These are phyloP conservation scores for Pelargonium fulgidum DNA, from an alignment of 441 rosid species.

Conservation along the genomic window DNA sequence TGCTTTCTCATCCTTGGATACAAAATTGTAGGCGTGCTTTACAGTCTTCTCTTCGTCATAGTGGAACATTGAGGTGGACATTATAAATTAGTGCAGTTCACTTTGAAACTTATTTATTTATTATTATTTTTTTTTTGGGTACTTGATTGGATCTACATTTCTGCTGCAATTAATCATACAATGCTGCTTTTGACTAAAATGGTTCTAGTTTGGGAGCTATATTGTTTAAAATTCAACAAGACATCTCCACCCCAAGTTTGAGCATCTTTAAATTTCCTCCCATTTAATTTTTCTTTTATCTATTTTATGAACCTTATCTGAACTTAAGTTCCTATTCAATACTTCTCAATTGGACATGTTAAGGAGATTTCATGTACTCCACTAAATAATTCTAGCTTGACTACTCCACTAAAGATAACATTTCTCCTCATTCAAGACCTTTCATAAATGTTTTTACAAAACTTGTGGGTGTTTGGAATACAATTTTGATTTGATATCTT, in stretches of 20 bases:
- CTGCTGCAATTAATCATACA: constrained; percentile 5
- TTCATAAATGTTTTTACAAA: not conserved
- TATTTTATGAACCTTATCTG: not conserved
- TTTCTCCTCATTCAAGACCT: constrained; percentile 2
- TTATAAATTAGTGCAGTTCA: not conserved
- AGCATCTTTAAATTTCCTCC: constrained; percentile 2
- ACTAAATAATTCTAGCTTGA: not conserved
- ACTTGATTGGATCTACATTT: not conserved
- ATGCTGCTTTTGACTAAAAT: not conserved
- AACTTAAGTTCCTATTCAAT: not conserved
- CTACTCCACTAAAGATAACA: not conserved
- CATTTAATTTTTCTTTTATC: not conserved
- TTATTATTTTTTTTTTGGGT: not conserved
- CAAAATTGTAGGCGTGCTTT: constrained; percentile 78
- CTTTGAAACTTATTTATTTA: constrained; percentile 10
- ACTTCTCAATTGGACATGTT: not conserved
- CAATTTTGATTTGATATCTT: not conserved
- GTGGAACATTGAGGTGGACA: constrained; percentile 64
- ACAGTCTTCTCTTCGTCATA: constrained; percentile 77
- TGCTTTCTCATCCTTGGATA: constrained; percentile 99
- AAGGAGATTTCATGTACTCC: not conserved
- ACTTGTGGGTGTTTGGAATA: not conserved
- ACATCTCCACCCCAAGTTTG: constrained; percentile 1
- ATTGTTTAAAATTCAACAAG: not conserved
- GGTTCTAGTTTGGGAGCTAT: not conserved